Evolutionary conservation across 805 yeast species (phyloP).

Genomic region (Saccharomycopsis olivae): DNA sequence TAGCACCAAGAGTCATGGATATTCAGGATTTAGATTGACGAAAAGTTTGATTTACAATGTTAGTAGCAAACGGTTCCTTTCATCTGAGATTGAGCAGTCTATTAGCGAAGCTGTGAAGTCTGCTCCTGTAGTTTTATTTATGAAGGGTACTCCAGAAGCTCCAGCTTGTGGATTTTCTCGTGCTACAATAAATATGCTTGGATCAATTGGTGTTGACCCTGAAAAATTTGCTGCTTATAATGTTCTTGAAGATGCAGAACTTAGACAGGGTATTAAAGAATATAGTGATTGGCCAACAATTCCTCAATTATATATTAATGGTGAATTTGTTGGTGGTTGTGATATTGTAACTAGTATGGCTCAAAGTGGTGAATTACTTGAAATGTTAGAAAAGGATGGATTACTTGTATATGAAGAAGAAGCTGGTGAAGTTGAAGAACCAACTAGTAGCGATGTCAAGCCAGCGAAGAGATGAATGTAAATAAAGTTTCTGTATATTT

Average conservation of each 20-base stretch:
- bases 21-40: too few species aligned
- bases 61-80: slow-evolving; percentile 28
- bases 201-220: slow-evolving; percentile 97
- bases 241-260: slow-evolving; percentile 87
- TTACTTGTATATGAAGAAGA: slow-evolving; percentile 76
- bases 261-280: slow-evolving; percentile 93
- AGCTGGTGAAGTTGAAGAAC: slow-evolving; percentile 23
- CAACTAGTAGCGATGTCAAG: slow-evolving; percentile 14
- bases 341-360: slow-evolving; percentile 92
- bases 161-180: slow-evolving; percentile 98
- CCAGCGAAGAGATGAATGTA: slow-evolving; percentile 13
- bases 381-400: slow-evolving; percentile 65
- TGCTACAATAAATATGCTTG: slow-evolving; percentile 85
- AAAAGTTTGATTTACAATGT: too few species aligned
- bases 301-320: slow-evolving; percentile 86
- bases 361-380: slow-evolving; percentile 80
- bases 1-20: too few species aligned
- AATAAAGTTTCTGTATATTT: too few species aligned
- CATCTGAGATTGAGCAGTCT: slow-evolving; percentile 73
- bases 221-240: slow-evolving; percentile 93
- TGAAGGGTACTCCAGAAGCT: slow-evolving; percentile 97
- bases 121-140: slow-evolving; percentile 91
- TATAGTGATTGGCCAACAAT: slow-evolving; percentile 97
- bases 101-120: slow-evolving; percentile 77
- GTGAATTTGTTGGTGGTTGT: slow-evolving; percentile 95